These are phyloP conservation scores for Argentina anserina DNA, from an alignment of 306 rosid genomes.

Conservation along the genomic window DNA sequence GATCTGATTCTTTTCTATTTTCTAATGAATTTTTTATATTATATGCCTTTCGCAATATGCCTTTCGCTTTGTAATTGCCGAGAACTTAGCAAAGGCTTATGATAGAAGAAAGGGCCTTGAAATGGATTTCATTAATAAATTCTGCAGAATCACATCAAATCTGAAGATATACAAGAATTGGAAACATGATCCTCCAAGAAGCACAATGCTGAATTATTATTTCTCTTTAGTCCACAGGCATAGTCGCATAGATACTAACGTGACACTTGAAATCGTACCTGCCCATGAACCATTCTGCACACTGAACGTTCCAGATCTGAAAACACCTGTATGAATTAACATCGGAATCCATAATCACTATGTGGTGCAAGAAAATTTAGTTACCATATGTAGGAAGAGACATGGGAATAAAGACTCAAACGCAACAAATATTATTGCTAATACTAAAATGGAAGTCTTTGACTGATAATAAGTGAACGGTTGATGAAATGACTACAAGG, in stretches of 20 bases:
- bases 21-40: not conserved
- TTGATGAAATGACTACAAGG: slow-evolving; percentile 18
- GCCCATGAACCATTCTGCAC: slow-evolving; percentile 88
- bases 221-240: not conserved
- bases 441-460: not conserved
- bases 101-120: not conserved
- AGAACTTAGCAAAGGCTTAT: not conserved
- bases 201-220: not conserved
- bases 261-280: slow-evolving; percentile 46
- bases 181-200: not conserved
- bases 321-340: slow-evolving; percentile 50
- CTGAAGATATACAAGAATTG: not conserved
- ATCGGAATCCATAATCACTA: not conserved
- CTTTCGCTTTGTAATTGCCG: not conserved
- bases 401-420: not conserved
- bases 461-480: not conserved
- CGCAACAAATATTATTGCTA: not conserved
- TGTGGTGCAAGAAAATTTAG: not conserved
- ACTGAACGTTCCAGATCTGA: slow-evolving; percentile 89
- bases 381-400: not conserved
- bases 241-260: no score
- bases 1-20: not conserved
- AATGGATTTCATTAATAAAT: not conserved
- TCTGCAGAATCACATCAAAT: not conserved
- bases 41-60: not conserved